phyloP scores from a whole-genome alignment of 331 rosid species.

The Pyrus hybrid region DNA sequence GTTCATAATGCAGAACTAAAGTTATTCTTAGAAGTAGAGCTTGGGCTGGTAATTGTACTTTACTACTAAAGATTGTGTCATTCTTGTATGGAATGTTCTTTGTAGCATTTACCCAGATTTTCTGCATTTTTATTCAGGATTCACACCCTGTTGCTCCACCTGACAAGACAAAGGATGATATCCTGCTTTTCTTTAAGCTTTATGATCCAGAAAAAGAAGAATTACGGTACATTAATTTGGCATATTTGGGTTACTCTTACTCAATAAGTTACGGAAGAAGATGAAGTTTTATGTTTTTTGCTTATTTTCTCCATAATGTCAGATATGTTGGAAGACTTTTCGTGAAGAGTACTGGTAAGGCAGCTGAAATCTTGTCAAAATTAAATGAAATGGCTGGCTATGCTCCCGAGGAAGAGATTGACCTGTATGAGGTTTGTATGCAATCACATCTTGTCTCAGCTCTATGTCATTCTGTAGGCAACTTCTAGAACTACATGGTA shows the following conservation, averaged over 20 bases:
- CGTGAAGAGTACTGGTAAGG: conserved; percentile 63
- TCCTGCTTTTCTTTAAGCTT: conserved; percentile 77
- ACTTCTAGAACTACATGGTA: neutral
- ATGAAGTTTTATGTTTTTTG: conserved; percentile 17
- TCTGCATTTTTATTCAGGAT: conserved; percentile 43
- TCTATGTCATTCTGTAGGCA: neutral
- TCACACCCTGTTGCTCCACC: conserved; percentile 56
- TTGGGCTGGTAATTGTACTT: conserved; percentile 51
- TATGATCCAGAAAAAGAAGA: conserved; percentile 82
- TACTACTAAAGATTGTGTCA: neutral
- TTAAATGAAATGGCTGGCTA: conserved; percentile 77
- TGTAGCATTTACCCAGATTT: conserved; percentile 6
- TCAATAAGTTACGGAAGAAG: neutral
- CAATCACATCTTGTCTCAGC: neutral
- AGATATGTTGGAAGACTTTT: conserved; percentile 79
- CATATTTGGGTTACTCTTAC: neutral
- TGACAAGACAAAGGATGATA: conserved; percentile 82
- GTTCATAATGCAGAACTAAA: conserved; percentile 80
- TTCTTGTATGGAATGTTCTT: neutral
- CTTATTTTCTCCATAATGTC: conserved; percentile 22
- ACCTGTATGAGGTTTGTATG: conserved; percentile 71
- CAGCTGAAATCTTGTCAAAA: conserved; percentile 51
- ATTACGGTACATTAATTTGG: conserved; percentile 34
- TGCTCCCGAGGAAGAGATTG: conserved; percentile 73
- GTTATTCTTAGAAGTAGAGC: conserved; percentile 73